Percentiles rank a stretch among this genome's conserved stretches.
These are phyloP conservation scores for Euryodendron excelsum DNA, from an alignment of 148 eudicot species.

Conservation along the genomic window DNA sequence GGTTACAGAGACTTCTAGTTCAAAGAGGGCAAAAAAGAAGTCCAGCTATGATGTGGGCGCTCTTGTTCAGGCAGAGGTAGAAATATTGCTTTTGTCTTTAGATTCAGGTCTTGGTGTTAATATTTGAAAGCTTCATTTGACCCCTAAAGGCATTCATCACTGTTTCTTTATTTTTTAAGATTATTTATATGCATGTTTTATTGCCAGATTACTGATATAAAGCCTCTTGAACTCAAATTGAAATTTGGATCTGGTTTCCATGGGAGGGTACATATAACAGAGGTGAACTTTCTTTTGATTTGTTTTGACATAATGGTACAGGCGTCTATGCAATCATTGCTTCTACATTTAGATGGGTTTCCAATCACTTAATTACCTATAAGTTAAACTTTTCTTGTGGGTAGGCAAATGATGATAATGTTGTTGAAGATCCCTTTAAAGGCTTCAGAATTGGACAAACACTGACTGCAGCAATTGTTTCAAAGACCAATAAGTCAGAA, in stretches of 20 bases:
- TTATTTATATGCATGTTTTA: not conserved
- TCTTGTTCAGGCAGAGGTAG: conserved; percentile 75
- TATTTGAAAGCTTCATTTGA: not conserved
- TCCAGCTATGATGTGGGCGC: conserved; percentile 73
- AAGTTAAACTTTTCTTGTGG: not conserved
- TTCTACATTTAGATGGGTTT: conserved; percentile 8
- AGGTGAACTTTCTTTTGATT: conserved; percentile 37
- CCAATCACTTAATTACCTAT: not conserved
- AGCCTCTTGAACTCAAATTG: conserved; percentile 75
- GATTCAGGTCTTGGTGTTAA: not conserved
- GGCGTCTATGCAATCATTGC: not conserved
- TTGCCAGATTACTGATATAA: conserved; percentile 71
- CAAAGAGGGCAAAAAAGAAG: conserved; percentile 72
- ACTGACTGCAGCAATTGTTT: conserved; percentile 68
- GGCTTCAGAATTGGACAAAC: conserved; percentile 75
- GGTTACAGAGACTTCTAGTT: conserved; percentile 55
- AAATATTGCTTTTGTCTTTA: not conserved
- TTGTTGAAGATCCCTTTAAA: conserved; percentile 60
- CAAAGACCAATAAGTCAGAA: conserved; percentile 39
- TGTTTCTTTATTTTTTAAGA: conserved; percentile 2
- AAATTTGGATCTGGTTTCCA: conserved; percentile 83
- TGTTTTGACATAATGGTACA: not conserved
- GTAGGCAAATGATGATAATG: conserved; percentile 57
- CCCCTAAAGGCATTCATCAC: not conserved
- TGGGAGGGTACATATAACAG: conserved; percentile 85